phyloP scores from a whole-genome alignment of 768 basidiomycete genomes.

The Amylocystis lapponica region DNA sequence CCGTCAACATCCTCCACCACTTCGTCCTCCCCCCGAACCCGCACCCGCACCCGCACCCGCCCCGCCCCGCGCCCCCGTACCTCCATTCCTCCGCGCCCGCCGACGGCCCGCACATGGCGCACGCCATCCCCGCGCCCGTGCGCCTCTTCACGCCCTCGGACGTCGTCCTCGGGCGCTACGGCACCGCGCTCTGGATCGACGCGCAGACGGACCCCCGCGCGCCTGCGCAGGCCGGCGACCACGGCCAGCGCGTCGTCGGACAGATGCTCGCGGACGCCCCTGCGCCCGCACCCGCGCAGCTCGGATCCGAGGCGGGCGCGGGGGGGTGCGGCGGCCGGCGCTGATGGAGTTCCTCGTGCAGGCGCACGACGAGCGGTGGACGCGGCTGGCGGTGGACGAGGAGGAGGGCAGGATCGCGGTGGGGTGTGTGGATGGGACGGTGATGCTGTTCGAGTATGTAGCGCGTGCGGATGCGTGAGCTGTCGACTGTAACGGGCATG shows the following conservation, averaged over 20 bases:
- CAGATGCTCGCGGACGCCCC: conserved; percentile 16
- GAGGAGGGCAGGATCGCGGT: conserved; percentile 32
- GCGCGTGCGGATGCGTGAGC: conserved; percentile 1
- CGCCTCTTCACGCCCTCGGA: conserved; percentile 51
- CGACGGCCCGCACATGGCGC: conserved; percentile 10
- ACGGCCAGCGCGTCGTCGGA: conserved; percentile 60
- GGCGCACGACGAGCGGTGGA: conserved; percentile 46
- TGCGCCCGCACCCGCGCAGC: conserved; percentile 1
- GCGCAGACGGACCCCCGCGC: conserved; percentile 43
- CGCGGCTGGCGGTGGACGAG: conserved; percentile 33
- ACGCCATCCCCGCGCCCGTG: conserved; percentile 30
- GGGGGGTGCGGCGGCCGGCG: conserved; percentile 20
- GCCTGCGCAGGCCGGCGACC: conserved; percentile 25
- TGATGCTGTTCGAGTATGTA: conserved; percentile 46
- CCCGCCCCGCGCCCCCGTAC: conserved; percentile 5
- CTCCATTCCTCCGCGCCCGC: background rate
- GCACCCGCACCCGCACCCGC: conserved; percentile 18
- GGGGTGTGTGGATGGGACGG: conserved; percentile 35
- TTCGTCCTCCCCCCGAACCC: conserved; percentile 45
- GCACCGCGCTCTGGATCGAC: conserved; percentile 65
- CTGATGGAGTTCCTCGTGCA: conserved; percentile 41
- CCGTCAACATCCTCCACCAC: conserved; percentile 63
- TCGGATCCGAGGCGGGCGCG: conserved; percentile 5
- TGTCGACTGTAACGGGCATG: no score
- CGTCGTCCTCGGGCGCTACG: conserved; percentile 49